Conservation (phyloP, 176 grass and related monocot species). For the Lolium multiflorum region DNA sequence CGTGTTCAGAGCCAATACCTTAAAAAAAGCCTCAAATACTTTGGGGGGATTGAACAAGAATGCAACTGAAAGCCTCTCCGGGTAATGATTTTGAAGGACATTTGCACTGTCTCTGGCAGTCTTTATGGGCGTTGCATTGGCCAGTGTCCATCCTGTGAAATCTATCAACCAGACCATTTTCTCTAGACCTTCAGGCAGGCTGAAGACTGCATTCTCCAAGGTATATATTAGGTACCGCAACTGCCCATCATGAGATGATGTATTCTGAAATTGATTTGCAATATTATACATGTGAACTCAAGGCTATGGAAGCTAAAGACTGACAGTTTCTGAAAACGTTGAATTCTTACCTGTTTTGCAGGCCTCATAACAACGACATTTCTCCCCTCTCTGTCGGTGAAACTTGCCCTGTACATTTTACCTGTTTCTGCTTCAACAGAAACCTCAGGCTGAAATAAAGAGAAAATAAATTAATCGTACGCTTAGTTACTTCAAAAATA, state of each 20-base stretch:
- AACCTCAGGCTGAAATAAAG: conserved; percentile 67
- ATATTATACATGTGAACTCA: neutral
- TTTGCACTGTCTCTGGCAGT: conserved; percentile 70
- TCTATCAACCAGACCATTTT: conserved; percentile 96
- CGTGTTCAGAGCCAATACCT: conserved; percentile 48
- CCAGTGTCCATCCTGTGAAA: conserved; percentile 90
- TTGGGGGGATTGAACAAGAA: conserved; percentile 83
- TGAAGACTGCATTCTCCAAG: conserved; percentile 85
- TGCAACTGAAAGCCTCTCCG: conserved; percentile 70
- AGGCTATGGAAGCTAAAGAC: neutral
- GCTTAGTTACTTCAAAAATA: neutral
- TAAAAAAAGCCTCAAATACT: conserved; percentile 92
- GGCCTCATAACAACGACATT: conserved; percentile 77
- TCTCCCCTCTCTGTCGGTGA: conserved; percentile 76
- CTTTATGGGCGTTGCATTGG: conserved; percentile 72
- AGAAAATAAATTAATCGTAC: neutral
- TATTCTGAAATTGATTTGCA: conserved; percentile 64
- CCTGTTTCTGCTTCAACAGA: conserved; percentile 87
- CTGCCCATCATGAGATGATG: conserved; percentile 66
- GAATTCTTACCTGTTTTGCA: conserved; percentile 62
- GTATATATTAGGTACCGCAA: conserved; percentile 71
- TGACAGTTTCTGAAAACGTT: neutral
- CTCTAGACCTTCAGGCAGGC: conserved; percentile 75
- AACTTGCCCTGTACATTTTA: conserved; percentile 81
- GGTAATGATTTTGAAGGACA: conserved; percentile 90